Percentiles rank a stretch among this genome's conserved stretches.
These are phyloP conservation scores for Blastobotrys persicus DNA, from an alignment of 1,139 yeast species.

Conservation along the genomic window DNA sequence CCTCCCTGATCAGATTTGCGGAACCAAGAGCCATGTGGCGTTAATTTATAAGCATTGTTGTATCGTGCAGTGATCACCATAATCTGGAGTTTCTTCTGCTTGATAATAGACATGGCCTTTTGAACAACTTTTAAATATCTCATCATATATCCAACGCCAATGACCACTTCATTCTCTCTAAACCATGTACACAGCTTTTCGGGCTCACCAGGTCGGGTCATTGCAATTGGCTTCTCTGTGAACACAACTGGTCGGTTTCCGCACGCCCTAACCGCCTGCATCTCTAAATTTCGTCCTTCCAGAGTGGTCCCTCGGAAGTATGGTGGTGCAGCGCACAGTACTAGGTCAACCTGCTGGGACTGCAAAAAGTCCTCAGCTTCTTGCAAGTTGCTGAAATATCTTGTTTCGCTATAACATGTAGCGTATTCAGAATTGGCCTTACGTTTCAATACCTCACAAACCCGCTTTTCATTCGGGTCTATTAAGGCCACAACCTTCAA, in stretches of 20 bases:
- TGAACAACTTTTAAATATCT: conserved; percentile 26
- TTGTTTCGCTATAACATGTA: conserved; percentile 18
- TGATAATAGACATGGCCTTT: conserved; percentile 23
- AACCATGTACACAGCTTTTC: conserved; percentile 17
- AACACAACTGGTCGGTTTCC: conserved; percentile 22
- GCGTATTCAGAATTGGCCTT: conserved; percentile 17
- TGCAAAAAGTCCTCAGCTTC: conserved; percentile 19
- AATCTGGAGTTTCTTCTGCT: conserved; percentile 21
- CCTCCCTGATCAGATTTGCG: conserved; percentile 26
- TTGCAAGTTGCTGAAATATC: conserved; percentile 17
- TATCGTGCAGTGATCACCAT: conserved; percentile 23
- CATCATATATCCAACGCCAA: conserved; percentile 29
- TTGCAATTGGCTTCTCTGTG: conserved; percentile 26
- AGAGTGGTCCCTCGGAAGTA: conserved; percentile 24
- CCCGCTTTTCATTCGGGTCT: conserved; percentile 23
- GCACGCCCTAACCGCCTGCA: conserved; percentile 17
- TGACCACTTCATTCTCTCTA: conserved; percentile 12
- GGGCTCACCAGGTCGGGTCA: conserved; percentile 23
- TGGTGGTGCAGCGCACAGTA: conserved; percentile 26
- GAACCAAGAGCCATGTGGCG: conserved; percentile 26
- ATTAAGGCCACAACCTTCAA: conserved; percentile 23
- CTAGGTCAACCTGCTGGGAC: conserved; percentile 18
- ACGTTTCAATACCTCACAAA: conserved; percentile 17
- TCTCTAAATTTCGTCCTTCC: conserved; percentile 22
- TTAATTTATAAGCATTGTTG: conserved; percentile 23